Conservation (phyloP, 805 yeast species). For the Saccharomycopsis microspora region DNA sequence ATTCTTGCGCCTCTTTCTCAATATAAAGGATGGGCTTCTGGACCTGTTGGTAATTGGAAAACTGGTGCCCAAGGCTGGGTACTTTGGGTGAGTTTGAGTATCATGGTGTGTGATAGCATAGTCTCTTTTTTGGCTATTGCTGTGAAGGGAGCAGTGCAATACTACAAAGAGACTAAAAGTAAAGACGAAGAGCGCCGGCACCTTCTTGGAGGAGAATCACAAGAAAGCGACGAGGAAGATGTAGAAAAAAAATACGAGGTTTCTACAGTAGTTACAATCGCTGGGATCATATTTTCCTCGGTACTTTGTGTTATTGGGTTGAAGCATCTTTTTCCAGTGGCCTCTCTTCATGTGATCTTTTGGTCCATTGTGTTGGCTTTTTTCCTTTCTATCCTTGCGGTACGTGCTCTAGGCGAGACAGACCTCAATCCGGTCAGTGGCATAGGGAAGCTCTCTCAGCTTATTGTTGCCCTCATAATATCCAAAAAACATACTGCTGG, state of each 20-base stretch:
- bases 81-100: slow-evolving; percentile 83
- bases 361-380: slow-evolving; percentile 68
- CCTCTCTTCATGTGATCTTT: slow-evolving; percentile 61
- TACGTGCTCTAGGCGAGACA: slow-evolving; percentile 92
- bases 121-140: slow-evolving; percentile 65
- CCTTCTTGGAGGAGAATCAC: not conserved
- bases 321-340: slow-evolving; percentile 47
- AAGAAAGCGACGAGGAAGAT: slow-evolving; percentile 15
- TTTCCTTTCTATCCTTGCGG: slow-evolving; percentile 74
- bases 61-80: slow-evolving; percentile 97
- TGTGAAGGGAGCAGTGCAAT: slow-evolving; percentile 28
- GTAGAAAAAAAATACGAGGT: slow-evolving; percentile 28
- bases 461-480: slow-evolving; percentile 71
- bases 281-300: slow-evolving; percentile 59
- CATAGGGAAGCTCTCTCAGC: slow-evolving; percentile 86
- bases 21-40: slow-evolving; percentile 74
- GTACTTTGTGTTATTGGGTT: slow-evolving; percentile 57
- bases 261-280: slow-evolving; percentile 32
- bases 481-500: slow-evolving; percentile 71
- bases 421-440: slow-evolving; percentile 96
- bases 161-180: not conserved
- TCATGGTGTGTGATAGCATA: slow-evolving; percentile 87
- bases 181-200: not conserved
- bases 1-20: slow-evolving; percentile 75
- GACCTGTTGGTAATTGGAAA: slow-evolving; percentile 86